Conservation (phyloP, 2,329 filamentous ascomycete species). For the Exophiala sideris region DNA sequence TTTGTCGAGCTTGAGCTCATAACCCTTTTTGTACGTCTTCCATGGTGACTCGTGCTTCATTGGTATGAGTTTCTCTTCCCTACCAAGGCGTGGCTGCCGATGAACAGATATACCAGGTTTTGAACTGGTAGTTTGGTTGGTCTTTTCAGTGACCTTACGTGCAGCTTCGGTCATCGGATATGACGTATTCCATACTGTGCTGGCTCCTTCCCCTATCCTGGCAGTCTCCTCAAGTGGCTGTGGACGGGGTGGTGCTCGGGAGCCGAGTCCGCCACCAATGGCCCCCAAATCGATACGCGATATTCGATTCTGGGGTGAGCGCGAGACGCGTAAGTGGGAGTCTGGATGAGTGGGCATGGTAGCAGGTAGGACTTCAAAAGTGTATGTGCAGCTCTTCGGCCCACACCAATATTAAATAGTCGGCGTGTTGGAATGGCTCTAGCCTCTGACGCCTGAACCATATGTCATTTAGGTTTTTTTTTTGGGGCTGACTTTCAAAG, state of each 20-base stretch:
- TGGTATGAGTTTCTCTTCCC: neutral
- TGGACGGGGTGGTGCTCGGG: neutral
- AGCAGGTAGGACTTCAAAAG: neutral
- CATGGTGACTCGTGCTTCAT: conserved; percentile 23
- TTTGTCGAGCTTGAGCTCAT: conserved; percentile 26
- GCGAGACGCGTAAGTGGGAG: neutral
- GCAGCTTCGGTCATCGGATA: neutral
- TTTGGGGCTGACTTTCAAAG: neutral
- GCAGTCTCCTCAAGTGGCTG: neutral
- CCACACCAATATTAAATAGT: neutral
- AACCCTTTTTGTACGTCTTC: conserved; percentile 27
- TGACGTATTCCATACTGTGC: neutral
- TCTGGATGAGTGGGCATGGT: neutral
- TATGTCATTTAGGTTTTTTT: neutral
- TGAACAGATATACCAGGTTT: neutral
- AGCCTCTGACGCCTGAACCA: neutral
- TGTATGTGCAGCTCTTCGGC: neutral
- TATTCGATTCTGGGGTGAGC: neutral
- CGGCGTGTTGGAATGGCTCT: neutral
- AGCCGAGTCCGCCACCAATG: neutral
- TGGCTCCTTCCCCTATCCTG: neutral
- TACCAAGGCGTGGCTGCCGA: neutral
- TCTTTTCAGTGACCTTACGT: neutral
- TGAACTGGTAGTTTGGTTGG: neutral
- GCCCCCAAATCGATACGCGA: neutral